These are phyloP conservation scores for Entelexis paramagnoliae DNA, from an alignment of 1,139 yeast species.

Conservation along the genomic window DNA sequence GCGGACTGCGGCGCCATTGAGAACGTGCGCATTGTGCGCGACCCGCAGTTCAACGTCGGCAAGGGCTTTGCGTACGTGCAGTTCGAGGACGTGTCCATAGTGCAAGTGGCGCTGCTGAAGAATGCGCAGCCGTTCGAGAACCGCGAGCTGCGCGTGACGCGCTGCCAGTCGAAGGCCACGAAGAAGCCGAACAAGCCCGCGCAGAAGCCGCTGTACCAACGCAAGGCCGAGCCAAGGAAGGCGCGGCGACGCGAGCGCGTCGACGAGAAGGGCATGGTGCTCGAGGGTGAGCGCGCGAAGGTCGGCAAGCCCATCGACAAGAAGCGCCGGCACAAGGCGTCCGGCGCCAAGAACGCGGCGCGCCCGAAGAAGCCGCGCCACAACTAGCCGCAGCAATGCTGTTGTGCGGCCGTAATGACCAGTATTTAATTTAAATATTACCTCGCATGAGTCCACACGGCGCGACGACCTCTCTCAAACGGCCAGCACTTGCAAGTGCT, in stretches of 20 bases:
- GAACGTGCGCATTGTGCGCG: slow-evolving; percentile 82
- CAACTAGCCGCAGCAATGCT: not conserved
- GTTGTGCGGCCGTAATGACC: no score
- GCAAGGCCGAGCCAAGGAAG: slow-evolving; percentile 14
- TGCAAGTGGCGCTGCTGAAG: slow-evolving; percentile 69
- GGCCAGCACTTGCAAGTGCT: no score
- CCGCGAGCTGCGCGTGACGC: slow-evolving; percentile 65
- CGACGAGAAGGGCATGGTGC: slow-evolving; percentile 33
- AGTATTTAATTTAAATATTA: not conserved
- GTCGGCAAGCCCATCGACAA: slow-evolving; percentile 41
- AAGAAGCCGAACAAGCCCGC: slow-evolving; percentile 4
- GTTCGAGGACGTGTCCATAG: slow-evolving; percentile 69
- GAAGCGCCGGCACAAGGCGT: slow-evolving; percentile 12
- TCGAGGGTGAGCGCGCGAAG: slow-evolving; percentile 78
- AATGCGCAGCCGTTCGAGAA: slow-evolving; percentile 57
- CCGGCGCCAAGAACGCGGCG: slow-evolving; percentile 17
- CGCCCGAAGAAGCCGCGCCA: slow-evolving; percentile 14
- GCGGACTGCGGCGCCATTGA: slow-evolving; percentile 60
- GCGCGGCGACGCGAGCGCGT: slow-evolving; percentile 3
- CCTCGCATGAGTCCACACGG: no score
- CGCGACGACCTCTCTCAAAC: no score
- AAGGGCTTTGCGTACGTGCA: slow-evolving; percentile 97
- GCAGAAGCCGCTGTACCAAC: slow-evolving; percentile 11
- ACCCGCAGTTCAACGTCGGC: slow-evolving; percentile 86
- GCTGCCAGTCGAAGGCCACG: slow-evolving; percentile 42